These are phyloP conservation scores for Debaryomyces sp. DNA, from an alignment of 1,139 yeast genomes.

Conservation along the genomic window DNA sequence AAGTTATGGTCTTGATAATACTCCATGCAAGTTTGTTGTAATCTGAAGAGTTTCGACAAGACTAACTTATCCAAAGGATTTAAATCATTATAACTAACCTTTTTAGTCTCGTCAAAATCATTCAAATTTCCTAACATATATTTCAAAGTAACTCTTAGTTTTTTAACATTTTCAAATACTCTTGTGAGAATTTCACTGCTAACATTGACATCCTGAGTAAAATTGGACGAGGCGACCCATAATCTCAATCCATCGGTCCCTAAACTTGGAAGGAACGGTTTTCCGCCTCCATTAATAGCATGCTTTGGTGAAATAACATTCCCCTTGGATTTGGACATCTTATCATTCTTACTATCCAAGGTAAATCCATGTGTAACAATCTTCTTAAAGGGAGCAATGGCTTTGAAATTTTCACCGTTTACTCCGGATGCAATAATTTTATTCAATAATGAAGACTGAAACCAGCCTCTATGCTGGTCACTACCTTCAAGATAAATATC, in stretches of 20 bases:
- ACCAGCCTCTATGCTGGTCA: conserved; percentile 99
- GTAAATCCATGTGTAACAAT: conserved; percentile 94
- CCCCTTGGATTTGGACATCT: conserved; percentile 94
- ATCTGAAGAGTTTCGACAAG: conserved; percentile 53
- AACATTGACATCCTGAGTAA: conserved; percentile 75
- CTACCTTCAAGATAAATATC: conserved; percentile 91
- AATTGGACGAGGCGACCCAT: conserved; percentile 90
- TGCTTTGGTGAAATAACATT: conserved; percentile 73
- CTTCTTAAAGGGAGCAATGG: conserved; percentile 68
- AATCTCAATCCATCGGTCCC: conserved; percentile 92
- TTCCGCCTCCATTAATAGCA: conserved; percentile 67
- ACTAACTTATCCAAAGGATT: conserved; percentile 66
- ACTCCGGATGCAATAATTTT: conserved; percentile 58
- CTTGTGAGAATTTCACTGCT: conserved; percentile 74
- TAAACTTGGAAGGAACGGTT: conserved; percentile 59
- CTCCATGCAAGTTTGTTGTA: conserved; percentile 45
- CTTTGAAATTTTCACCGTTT: conserved; percentile 32
- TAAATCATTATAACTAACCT: conserved; percentile 39
- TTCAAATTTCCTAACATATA: conserved; percentile 78
- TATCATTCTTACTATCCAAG: conserved; percentile 79
- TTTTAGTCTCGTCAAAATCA: conserved; percentile 24
- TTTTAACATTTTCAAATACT: conserved; percentile 79
- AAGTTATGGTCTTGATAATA: conserved; percentile 64
- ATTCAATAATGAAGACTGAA: conserved; percentile 88
- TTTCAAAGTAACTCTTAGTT: conserved; percentile 78